Percentiles rank a stretch among this genome's conserved stretches.
These are phyloP conservation scores for Trichoderma endophyticum DNA, from an alignment of 2,329 filamentous ascomycete genomes.

Conservation along the genomic window DNA sequence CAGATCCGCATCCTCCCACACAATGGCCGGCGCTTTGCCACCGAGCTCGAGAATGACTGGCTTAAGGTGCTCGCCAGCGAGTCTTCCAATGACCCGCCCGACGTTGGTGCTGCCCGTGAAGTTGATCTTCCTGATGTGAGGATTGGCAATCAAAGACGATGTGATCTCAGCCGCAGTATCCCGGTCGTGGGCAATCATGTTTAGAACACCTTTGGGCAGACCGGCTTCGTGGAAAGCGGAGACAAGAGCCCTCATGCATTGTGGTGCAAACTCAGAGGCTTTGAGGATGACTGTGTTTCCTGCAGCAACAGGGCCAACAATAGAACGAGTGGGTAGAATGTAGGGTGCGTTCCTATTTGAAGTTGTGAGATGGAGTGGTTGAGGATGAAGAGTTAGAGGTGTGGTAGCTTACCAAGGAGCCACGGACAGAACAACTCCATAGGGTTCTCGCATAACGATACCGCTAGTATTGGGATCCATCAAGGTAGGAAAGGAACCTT, in stretches of 20 bases:
- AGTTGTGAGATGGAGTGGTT: background rate
- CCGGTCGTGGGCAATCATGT: constrained; percentile 64
- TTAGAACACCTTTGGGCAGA: constrained; percentile 70
- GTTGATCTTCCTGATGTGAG: constrained; percentile 73
- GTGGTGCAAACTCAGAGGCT: constrained; percentile 65
- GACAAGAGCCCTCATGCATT: constrained; percentile 59
- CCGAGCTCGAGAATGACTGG: constrained; percentile 78
- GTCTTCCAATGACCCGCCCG: constrained; percentile 67
- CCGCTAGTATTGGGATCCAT: constrained; percentile 41
- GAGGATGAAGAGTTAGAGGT: background rate
- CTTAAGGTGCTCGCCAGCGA: constrained; percentile 72
- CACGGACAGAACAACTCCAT: constrained; percentile 74
- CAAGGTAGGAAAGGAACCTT: constrained; percentile 37
- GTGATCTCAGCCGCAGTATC: constrained; percentile 67
- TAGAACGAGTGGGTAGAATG: constrained; percentile 51
- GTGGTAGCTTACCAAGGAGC: constrained; percentile 65
- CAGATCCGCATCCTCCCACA: constrained; percentile 77
- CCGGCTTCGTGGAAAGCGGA: constrained; percentile 69
- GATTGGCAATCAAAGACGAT: constrained; percentile 62
- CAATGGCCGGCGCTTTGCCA: constrained; percentile 75
- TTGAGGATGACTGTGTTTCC: constrained; percentile 78
- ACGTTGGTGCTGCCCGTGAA: constrained; percentile 78
- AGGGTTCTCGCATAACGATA: constrained; percentile 71
- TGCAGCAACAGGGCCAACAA: constrained; percentile 65
- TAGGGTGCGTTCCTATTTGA: constrained; percentile 54